Conservation (phyloP, 371 early-diverging fungal genomes). For the Smittium mucronatum region DNA sequence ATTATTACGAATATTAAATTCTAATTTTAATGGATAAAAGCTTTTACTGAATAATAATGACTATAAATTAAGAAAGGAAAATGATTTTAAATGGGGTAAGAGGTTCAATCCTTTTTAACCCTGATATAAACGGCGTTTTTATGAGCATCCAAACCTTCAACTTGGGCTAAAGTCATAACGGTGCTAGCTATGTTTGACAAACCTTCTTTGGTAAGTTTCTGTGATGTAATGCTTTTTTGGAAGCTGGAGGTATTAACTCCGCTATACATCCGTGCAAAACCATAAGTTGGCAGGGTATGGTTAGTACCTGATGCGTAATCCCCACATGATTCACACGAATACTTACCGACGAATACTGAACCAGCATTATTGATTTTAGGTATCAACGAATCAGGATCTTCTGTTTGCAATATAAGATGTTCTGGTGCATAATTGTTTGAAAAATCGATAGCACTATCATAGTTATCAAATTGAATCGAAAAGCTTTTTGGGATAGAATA, state of each 20-base stretch:
- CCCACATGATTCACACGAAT: constrained; percentile 93
- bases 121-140: constrained; percentile 90
- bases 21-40: too few relatives aligned
- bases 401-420: constrained; percentile 87
- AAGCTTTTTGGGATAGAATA: constrained; percentile 75
- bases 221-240: constrained; percentile 90
- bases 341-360: constrained; percentile 89
- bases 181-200: constrained; percentile 70
- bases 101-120: constrained; percentile 9
- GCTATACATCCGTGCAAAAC: constrained; percentile 92
- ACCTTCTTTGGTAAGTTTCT: constrained; percentile 79
- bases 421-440: constrained; percentile 94
- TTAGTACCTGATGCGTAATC: constrained; percentile 99
- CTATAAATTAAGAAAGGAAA: too few relatives aligned
- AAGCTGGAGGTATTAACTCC: constrained; percentile 91
- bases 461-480: constrained; percentile 46
- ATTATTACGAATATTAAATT: too few relatives aligned
- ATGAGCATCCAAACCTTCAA: constrained; percentile 92
- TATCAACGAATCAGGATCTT: constrained; percentile 51
- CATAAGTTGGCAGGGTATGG: constrained; percentile 96
- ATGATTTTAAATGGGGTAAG: too few relatives aligned
- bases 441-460: constrained; percentile 72
- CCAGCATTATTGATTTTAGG: constrained; percentile 74
- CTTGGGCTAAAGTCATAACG: constrained; percentile 83
- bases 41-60: too few relatives aligned